Evolutionary conservation across 176 grass and related monocot genomes (phyloP), one percentile per base, ranked within the genome.

Genomic region (Rhynchospora breviuscula): DNA sequence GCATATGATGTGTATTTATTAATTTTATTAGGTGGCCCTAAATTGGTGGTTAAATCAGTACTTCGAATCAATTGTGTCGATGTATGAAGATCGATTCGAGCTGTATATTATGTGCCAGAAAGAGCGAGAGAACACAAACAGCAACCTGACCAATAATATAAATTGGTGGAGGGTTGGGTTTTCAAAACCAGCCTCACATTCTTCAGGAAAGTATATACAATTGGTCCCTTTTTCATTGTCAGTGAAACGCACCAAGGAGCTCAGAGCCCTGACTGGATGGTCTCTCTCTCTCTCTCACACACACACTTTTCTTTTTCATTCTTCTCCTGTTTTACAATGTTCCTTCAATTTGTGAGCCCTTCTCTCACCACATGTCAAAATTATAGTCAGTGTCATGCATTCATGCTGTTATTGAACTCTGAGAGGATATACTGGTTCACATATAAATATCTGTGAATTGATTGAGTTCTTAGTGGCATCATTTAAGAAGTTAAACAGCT

Each of bases 71-170:
- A 88, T 99, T 89, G 78, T 90, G 75, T 85, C 89, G 63, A 99
- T 99, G 93, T 99, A 90, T 5, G 96, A 99, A 78, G 96, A 99
- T 84, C 86, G 86, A 71, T 91, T 91, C 35, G 89, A 99, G 83
- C 71, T 99, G 78, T 91, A 93, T 83, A 80, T 95, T 73, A 79
- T 99, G 54, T 63, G 54, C 62, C 94, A 84, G 84, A 88, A 93
- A 60, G 12, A 68, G 56, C 64, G 85, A 85, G 85, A 92, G 70
- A 86, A 84, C 22, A 2, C 80, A 85, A 69, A 44, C 0, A 79
- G 88, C 51, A 93, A 76, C 74, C 66, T 80, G 73, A 43, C 83
- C 18, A 66, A 85, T 49, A 85, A 71, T 63, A 76, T 85, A 78
- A 91, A 84, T 65, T 99, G 93, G 91, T 90, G 91, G 86, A 91